Conservation (phyloP, 2,329 filamentous ascomycete genomes). For the Botrytis cinerea region DNA sequence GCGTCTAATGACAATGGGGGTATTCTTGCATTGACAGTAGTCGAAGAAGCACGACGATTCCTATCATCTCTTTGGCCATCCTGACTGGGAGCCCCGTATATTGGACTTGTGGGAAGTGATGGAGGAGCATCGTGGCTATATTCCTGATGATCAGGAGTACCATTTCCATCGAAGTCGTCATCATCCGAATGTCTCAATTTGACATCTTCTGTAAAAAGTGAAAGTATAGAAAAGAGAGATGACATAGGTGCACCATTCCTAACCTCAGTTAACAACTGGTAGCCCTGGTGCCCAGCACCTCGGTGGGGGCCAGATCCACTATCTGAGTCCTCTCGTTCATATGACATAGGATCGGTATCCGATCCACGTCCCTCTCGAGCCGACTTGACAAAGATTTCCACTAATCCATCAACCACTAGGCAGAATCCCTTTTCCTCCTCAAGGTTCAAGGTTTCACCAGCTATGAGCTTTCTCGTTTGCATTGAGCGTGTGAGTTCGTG, state of each 20-base stretch:
- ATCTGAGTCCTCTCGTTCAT: slow-evolving; percentile 53
- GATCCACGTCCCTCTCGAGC: slow-evolving; percentile 55
- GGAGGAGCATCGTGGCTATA: slow-evolving; percentile 40
- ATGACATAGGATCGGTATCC: slow-evolving; percentile 45
- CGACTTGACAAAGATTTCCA: slow-evolving; percentile 98
- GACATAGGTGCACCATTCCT: slow-evolving; percentile 99
- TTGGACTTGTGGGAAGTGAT: slow-evolving; percentile 40
- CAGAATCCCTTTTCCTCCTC: slow-evolving; percentile 99
- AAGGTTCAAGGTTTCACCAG: slow-evolving; percentile 89
- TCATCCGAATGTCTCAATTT: slow-evolving; percentile 74
- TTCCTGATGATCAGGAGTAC: slow-evolving; percentile 10
- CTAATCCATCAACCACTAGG: slow-evolving; percentile 90
- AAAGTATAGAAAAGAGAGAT: slow-evolving; percentile 94
- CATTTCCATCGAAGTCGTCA: slow-evolving; percentile 42
- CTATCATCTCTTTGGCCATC: slow-evolving; percentile 58
- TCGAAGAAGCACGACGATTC: slow-evolving; percentile 36
- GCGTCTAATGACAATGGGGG: slow-evolving; percentile 74
- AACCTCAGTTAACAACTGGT: slow-evolving; percentile 94
- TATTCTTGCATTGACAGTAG: slow-evolving; percentile 50
- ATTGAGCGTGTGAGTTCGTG: slow-evolving; percentile 97
- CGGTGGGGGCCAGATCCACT: slow-evolving; percentile 68
- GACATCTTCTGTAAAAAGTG: slow-evolving; percentile 93
- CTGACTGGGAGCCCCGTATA: slow-evolving; percentile 37
- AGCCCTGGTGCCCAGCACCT: slow-evolving; percentile 72
- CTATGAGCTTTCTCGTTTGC: slow-evolving; percentile 96